Percentiles rank a stretch among this genome's conserved stretches.
Evolutionary conservation across 2,329 filamentous ascomycete genomes (phyloP).

Genomic region (Fusarium domesticum): DNA sequence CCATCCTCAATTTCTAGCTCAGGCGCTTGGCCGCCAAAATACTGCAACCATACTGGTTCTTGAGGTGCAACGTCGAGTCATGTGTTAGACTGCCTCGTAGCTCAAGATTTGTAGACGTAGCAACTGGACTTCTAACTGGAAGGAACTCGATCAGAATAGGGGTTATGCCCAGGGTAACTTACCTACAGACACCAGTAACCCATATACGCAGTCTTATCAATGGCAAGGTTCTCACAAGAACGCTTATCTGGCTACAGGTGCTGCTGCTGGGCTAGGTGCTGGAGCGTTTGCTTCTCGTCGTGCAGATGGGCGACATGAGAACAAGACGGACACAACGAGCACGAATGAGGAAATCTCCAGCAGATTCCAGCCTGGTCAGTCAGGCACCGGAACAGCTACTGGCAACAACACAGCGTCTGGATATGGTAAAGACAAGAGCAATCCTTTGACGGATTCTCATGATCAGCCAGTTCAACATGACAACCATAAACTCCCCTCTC

Average conservation of each 20-base stretch:
- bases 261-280: slow-evolving; percentile 1
- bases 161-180: not conserved
- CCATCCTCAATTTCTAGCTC: too few relatives aligned
- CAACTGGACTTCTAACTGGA: too few relatives aligned
- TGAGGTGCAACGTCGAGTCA: too few relatives aligned
- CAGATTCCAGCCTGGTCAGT: not conserved
- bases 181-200: not conserved
- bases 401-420: not conserved
- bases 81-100: too few relatives aligned
- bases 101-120: too few relatives aligned
- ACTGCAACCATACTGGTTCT: too few relatives aligned
- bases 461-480: not conserved
- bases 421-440: not conserved
- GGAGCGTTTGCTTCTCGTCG: not conserved
- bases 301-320: not conserved
- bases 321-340: not conserved
- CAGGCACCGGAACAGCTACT: not conserved
- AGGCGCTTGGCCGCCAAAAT: too few relatives aligned
- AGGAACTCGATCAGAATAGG: too few relatives aligned
- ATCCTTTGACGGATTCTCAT: not conserved
- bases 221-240: not conserved
- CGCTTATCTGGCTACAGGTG: not conserved
- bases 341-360: not conserved
- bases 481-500: not conserved
- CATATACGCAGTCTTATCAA: not conserved